These are phyloP conservation scores for Thuja plicata DNA, from an alignment of 83 land plant genomes.

Conservation along the genomic window DNA sequence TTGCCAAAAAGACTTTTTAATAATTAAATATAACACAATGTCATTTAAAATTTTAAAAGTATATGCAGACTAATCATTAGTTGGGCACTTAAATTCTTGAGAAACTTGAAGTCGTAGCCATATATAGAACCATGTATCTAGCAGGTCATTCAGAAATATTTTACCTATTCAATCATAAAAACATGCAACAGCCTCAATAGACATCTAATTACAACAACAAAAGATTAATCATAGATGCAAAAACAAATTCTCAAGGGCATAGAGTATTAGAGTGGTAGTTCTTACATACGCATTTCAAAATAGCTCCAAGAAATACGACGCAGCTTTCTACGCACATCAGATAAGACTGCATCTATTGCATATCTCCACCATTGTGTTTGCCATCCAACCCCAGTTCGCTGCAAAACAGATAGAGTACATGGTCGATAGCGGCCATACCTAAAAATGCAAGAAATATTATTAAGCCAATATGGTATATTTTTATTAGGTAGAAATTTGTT, in stretches of 20 bases:
- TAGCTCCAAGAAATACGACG: constrained; percentile 56
- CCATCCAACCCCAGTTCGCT: constrained; percentile 54
- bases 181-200: not conserved
- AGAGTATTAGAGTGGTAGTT: not conserved
- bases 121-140: not conserved
- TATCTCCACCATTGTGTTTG: constrained; percentile 72
- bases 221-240: not conserved
- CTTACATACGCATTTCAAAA: constrained; percentile 52
- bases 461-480: not conserved
- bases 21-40: not conserved
- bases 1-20: not conserved
- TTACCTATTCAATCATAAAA: not conserved
- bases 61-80: not conserved
- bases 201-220: not conserved
- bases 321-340: constrained; percentile 53
- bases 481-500: not conserved
- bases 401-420: constrained; percentile 18
- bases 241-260: not conserved
- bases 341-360: constrained; percentile 52
- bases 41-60: not conserved
- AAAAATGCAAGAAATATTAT: not conserved
- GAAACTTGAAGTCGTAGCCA: not conserved
- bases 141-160: not conserved
- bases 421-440: constrained; percentile 73
- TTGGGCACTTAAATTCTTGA: not conserved